phyloP scores from a whole-genome alignment of 345 rosid genomes.

The Populus euphratica region DNA sequence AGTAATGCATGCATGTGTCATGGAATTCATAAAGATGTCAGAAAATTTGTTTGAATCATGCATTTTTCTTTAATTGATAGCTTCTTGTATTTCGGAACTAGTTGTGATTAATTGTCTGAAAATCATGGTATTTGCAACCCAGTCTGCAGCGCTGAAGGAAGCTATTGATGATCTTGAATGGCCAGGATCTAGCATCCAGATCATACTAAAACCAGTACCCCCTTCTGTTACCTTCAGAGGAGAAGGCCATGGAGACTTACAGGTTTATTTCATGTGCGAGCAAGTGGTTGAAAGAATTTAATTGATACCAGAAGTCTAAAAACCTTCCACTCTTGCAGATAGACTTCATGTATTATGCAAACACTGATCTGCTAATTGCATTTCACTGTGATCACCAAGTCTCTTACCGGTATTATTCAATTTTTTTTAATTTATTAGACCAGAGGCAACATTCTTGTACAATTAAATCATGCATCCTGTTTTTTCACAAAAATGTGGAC shows the following conservation, averaged over 20 bases:
- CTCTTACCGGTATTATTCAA: constrained; percentile 52
- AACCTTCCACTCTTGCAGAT: constrained; percentile 43
- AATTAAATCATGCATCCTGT: neutral
- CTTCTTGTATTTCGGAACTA: neutral
- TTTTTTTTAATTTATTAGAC: neutral
- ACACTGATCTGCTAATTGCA: constrained; percentile 71
- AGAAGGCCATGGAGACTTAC: constrained; percentile 92
- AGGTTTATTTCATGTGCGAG: constrained; percentile 41
- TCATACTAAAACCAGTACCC: constrained; percentile 58
- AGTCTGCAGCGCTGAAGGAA: constrained; percentile 94
- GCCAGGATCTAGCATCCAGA: constrained; percentile 85
- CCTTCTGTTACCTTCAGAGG: constrained; percentile 75
- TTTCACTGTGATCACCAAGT: constrained; percentile 72
- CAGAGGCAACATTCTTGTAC: neutral
- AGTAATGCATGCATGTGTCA: neutral
- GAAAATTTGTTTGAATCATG: neutral
- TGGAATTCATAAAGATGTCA: neutral
- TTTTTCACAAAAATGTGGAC: neutral
- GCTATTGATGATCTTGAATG: constrained; percentile 94
- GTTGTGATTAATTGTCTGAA: neutral
- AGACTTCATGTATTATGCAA: constrained; percentile 75
- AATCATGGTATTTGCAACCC: constrained; percentile 2
- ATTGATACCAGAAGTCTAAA: constrained; percentile 3
- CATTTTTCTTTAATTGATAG: neutral
- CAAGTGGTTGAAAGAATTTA: neutral